phyloP scores from a whole-genome alignment of 2,329 filamentous ascomycete species.

The Hypoxylon sp. region DNA sequence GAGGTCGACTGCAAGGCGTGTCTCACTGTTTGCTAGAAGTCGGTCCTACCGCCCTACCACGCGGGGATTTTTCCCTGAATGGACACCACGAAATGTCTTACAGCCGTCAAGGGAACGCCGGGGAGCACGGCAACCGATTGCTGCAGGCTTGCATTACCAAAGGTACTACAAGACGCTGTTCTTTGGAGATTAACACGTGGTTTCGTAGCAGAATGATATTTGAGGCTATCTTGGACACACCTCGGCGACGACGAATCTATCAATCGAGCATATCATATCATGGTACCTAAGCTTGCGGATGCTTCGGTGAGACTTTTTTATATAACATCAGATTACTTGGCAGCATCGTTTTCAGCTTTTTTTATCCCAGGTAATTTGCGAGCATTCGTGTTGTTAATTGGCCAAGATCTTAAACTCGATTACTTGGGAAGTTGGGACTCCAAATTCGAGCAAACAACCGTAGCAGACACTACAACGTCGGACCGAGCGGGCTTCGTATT shows the following conservation, averaged over 20 bases:
- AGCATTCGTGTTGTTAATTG: background rate
- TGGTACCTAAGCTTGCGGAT: background rate
- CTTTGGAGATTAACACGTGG: constrained; percentile 32
- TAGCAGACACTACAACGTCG: background rate
- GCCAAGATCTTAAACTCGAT: constrained; percentile 4
- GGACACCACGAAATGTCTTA: constrained; percentile 26
- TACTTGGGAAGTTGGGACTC: background rate
- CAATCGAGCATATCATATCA: background rate
- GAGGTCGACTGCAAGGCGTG: constrained; percentile 22
- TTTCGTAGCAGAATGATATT: constrained; percentile 22
- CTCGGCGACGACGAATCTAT: background rate
- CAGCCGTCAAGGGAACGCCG: constrained; percentile 23
- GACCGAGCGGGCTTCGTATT: background rate
- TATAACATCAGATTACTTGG: background rate
- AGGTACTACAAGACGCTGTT: background rate
- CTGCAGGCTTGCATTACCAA: constrained; percentile 22
- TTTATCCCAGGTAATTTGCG: background rate
- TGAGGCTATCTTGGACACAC: constrained; percentile 13
- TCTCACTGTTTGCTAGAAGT: constrained; percentile 27
- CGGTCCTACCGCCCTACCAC: constrained; percentile 33
- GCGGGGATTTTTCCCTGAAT: constrained; percentile 32
- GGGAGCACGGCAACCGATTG: constrained; percentile 33
- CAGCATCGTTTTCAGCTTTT: background rate
- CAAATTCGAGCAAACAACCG: constrained; percentile 30
- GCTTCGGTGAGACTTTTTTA: background rate